A percentile compares a stretch with the other conserved stretches of the same genome.
Conservation (phyloP, 78 protist genomes). For the Neovahlkampfia damariscottae region DNA sequence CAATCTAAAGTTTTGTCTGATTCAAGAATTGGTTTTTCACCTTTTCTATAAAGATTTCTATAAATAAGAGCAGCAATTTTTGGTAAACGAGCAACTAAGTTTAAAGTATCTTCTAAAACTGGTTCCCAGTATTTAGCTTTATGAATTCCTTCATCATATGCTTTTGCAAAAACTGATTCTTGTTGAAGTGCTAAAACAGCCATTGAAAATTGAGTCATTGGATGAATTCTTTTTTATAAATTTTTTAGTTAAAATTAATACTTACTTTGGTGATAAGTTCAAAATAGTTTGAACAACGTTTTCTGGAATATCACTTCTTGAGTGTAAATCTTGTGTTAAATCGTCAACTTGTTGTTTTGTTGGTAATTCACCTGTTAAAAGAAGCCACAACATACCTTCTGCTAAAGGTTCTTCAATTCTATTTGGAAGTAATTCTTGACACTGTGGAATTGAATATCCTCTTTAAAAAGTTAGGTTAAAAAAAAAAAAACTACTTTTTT, state of each 20-base stretch:
- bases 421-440: conserved; percentile 78
- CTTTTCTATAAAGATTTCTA: conserved; percentile 41
- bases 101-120: conserved; percentile 76
- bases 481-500: too few relatives aligned
- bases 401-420: conserved; percentile 86
- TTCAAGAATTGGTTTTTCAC: conserved; percentile 30
- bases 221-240: conserved; percentile 82
- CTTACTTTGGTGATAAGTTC: conserved; percentile 49
- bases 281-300: conserved; percentile 30
- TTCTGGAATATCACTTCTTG: conserved; percentile 28
- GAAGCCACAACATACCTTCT: conserved; percentile 84
- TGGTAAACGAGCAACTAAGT: conserved; percentile 87
- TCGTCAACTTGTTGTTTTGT: conserved; percentile 50
- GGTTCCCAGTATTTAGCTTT: conserved; percentile 84
- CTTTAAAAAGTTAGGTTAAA: too few relatives aligned
- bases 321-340: conserved; percentile 45
- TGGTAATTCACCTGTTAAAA: conserved; percentile 90
- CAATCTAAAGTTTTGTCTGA: conserved; percentile 60
- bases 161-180: conserved; percentile 69
- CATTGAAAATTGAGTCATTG: conserved; percentile 83
- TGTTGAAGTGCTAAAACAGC: conserved; percentile 58
- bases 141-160: conserved; percentile 69
- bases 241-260: too few relatives aligned
- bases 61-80: conserved; percentile 81
- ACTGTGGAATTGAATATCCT: conserved; percentile 67